phyloP scores from a whole-genome alignment of 179 eudicot species.

The Beta corolliflora region DNA sequence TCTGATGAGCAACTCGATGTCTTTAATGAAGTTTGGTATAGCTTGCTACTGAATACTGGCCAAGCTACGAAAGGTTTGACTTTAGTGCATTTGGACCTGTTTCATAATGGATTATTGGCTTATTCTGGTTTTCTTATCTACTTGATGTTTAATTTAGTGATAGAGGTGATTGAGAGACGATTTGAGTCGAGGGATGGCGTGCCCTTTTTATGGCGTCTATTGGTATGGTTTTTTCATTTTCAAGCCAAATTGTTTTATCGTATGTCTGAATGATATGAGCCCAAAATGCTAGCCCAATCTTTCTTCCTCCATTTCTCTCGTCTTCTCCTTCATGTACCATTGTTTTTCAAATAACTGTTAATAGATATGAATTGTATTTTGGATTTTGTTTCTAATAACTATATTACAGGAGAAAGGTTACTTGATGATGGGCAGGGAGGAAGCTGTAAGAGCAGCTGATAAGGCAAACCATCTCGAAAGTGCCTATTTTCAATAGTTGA shows the following conservation, averaged over 20 bases:
- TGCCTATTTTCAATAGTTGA: constrained; percentile 42
- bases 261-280: no score
- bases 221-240: constrained; percentile 23
- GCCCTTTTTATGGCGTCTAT: constrained; percentile 72
- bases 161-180: constrained; percentile 56
- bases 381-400: background rate
- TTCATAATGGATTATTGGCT: background rate
- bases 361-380: background rate
- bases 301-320: no score
- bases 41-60: constrained; percentile 62
- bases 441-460: constrained; percentile 45
- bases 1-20: constrained; percentile 96
- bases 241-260: no score
- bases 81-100: background rate
- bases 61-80: constrained; percentile 58
- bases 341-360: background rate
- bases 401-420: constrained; percentile 65
- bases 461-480: constrained; percentile 58
- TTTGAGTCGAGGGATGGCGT: constrained; percentile 54
- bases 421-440: constrained; percentile 43
- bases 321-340: no score
- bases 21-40: constrained; percentile 79
- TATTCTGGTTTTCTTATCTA: background rate
- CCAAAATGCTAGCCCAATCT: no score
- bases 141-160: constrained; percentile 36